Evolutionary conservation across 2,329 filamentous ascomycete species (phyloP), one percentile per base, ranked within the genome.

Genomic region (Aspergillus sp.): DNA sequence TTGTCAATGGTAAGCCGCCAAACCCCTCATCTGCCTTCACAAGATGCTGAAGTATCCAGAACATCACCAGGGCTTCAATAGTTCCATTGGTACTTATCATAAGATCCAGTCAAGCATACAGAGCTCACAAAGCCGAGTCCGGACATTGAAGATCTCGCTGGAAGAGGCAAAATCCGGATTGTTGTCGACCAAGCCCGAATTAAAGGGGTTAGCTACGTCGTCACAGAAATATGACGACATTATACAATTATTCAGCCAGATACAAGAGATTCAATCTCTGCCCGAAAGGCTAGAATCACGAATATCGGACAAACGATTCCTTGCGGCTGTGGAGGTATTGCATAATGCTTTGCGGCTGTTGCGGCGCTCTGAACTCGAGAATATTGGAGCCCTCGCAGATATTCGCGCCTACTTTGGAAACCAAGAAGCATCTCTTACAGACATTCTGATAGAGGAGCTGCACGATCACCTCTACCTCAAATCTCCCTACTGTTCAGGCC

Each of bases 11-110:
- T 83, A 51, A 38, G 74, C 70, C 38, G 3, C 39, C 41, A 12
- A 10, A 6, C n/a, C 23, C 23, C 13, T 21, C 17, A 12, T 10
- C 17, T 10, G n/a, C 13, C 10, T 3, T 17, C 15, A 3, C 8
- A 28, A 5, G 13, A 51, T 55, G 38, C 61, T 70, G 56, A 70
- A 53, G 12, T 7, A 52, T 58, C 17, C 60, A 83, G 94, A 99
- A 79, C 94, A 99, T 73, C 94, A 99, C 73, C 95, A 99, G 76
- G 96, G 95, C 50, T 99, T 99, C 84, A 99, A 98, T 79, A 97
- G 92, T 76, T 97, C 94, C 54, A 98, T 99, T 65, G 95, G 94
- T 76, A 98, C 94, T 19, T 99, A 98, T 73, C 96, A 99, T 81
- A 97, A 96, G 78, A 99, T 99, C 63, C 95, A 99, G 76, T 87